Evolutionary conservation across 768 basidiomycete species (phyloP).

Genomic region (Flagelloscypha sp.): DNA sequence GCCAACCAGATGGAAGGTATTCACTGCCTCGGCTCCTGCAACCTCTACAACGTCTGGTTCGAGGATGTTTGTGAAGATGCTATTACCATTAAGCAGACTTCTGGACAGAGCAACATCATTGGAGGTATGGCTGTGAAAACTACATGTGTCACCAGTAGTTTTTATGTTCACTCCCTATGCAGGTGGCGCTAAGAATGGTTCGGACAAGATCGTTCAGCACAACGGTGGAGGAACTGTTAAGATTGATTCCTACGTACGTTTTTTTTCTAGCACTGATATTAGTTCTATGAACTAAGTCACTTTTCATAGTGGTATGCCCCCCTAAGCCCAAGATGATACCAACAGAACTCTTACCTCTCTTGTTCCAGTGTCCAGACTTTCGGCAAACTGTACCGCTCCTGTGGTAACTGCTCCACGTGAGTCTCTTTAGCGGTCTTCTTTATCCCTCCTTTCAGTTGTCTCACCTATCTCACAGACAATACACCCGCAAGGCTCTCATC

Average conservation of each 20-base stretch:
- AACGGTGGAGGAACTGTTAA: conserved; percentile 10
- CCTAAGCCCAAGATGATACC: too few relatives aligned
- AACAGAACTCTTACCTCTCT: too few relatives aligned
- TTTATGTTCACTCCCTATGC: too few relatives aligned
- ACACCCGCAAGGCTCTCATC: neutral
- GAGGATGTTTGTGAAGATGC: conserved; percentile 17
- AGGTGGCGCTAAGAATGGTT: conserved; percentile 1
- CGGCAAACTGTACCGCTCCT: conserved; percentile 5
- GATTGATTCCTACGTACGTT: conserved; percentile 8
- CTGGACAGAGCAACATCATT: neutral
- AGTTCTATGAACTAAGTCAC: too few relatives aligned
- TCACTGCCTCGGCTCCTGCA: conserved; percentile 28
- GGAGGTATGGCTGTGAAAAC: too few relatives aligned
- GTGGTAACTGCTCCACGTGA: conserved; percentile 4
- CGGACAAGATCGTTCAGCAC: conserved; percentile 10
- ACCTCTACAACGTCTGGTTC: conserved; percentile 16
- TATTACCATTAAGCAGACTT: conserved; percentile 1
- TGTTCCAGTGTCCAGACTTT: conserved; percentile 7
- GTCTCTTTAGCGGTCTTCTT: too few relatives aligned
- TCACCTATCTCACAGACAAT: conserved; percentile 2
- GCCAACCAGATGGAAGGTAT: conserved; percentile 33
- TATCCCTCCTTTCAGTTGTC: too few relatives aligned
- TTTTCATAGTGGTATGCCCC: too few relatives aligned
- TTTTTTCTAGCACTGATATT: too few relatives aligned
- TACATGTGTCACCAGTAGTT: too few relatives aligned